Percentiles rank a stretch among this genome's conserved stretches.
Evolutionary conservation across 352 stramenopile genomes (phyloP).

Genomic region (Phytopythium litorale): DNA sequence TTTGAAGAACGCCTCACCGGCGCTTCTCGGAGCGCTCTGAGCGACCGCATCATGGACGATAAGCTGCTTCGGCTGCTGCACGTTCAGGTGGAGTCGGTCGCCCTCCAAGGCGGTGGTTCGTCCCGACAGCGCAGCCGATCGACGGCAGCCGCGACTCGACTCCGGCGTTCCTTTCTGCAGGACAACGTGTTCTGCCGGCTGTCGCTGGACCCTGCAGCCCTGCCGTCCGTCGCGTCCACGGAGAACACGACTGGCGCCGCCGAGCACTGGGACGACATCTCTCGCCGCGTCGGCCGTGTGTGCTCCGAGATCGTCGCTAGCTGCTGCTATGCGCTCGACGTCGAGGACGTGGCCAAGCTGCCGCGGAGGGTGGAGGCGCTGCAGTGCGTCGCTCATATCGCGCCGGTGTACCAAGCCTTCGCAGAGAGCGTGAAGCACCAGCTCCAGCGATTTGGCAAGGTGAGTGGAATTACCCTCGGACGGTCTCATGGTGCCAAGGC

Average conservation of each 20-base stretch:
- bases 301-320: conserved; percentile 30
- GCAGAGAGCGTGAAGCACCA: conserved; percentile 26
- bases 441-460: conserved; percentile 20
- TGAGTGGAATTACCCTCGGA: background rate
- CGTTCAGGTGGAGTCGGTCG: conserved; percentile 13
- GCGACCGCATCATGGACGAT: conserved; percentile 23
- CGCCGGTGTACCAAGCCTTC: conserved; percentile 31
- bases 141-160: background rate
- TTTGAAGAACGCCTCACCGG: background rate
- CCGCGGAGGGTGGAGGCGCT: conserved; percentile 21
- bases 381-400: conserved; percentile 23
- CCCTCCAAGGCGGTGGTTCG: background rate
- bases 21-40: conserved; percentile 6
- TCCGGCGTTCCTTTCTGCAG: conserved; percentile 20
- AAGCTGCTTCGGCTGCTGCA: conserved; percentile 19
- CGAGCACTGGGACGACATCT: conserved; percentile 4
- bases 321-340: conserved; percentile 22
- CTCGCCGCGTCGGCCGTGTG: conserved; percentile 19
- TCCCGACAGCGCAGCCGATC: background rate
- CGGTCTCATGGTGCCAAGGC: too few relatives aligned
- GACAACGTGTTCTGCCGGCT: conserved; percentile 24
- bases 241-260: background rate
- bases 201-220: conserved; percentile 11
- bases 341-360: conserved; percentile 21
- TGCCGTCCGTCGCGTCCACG: conserved; percentile 3